A percentile compares a stretch with the other conserved stretches of the same genome.
phyloP scores from a whole-genome alignment of 208 protist genomes.

The Wallacemonas collosoma region DNA sequence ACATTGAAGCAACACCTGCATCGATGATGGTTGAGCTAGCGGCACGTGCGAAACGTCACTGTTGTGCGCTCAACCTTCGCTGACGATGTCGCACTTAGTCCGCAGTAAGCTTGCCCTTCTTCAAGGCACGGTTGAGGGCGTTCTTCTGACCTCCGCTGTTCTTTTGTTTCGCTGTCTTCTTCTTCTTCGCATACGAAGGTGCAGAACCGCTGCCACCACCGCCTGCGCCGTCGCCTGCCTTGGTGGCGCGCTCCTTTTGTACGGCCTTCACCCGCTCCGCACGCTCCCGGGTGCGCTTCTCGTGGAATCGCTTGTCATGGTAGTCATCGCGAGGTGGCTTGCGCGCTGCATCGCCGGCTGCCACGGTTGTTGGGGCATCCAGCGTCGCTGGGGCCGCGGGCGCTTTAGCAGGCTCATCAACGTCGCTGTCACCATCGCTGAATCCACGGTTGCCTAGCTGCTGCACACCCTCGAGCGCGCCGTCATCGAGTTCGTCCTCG shows the following conservation, averaged over 20 bases:
- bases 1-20: too few relatives aligned
- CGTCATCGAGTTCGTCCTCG: constrained; percentile 90
- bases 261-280: constrained; percentile 45
- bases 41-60: too few relatives aligned
- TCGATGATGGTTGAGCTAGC: too few relatives aligned
- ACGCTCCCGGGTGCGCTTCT: constrained; percentile 49
- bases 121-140: constrained; percentile 36
- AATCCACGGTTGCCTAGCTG: constrained; percentile 22
- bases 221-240: constrained; percentile 1
- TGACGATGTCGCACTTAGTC: neutral
- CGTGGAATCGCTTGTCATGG: constrained; percentile 77
- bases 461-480: constrained; percentile 45
- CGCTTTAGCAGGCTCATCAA: constrained; percentile 14
- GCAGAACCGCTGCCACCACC: neutral
- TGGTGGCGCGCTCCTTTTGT: constrained; percentile 29
- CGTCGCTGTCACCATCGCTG: constrained; percentile 28
- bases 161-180: constrained; percentile 52
- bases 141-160: constrained; percentile 25
- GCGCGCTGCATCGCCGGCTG: neutral
- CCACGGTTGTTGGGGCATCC: neutral
- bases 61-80: too few relatives aligned
- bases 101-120: constrained; percentile 34
- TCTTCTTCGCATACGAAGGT: constrained; percentile 70
- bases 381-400: neutral
- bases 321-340: constrained; percentile 57